Evolutionary conservation across 345 rosid genomes (phyloP), one percentile per base, ranked within the genome.

Genomic region (Zanthoxylum bungeanum): DNA sequence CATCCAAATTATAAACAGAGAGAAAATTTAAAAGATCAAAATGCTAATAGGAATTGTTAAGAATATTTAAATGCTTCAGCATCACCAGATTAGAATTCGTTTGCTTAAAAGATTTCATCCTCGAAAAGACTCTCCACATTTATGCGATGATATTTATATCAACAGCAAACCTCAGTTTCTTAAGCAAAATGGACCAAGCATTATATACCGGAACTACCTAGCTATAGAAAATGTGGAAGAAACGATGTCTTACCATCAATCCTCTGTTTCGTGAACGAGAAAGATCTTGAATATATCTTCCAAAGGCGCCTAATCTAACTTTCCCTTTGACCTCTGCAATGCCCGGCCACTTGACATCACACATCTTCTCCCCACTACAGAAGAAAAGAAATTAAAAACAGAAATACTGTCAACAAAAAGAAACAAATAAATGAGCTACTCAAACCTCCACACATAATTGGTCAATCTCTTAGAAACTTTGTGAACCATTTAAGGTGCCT

Each of bases 361-460:
- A 79, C 76, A 75, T 75, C 76, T 75, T 79, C 74, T 79, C 82
- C 57, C 82, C 82, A 17, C 82, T 79, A 64, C 77, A 63, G 21
- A 61, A 44, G 49, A 14, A 44, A 68, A 59, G 59, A 12, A 12
- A 69, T 68, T 51, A 67, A 61, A 66, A 63, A 58, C 19, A 37
- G 5, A 66, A 36, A 57, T 14, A 70, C 47, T 60, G 61, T 69
- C 36, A 74, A 51, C 53, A 40, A 31, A 31, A 31, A 34, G 6
- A 42, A 27, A 25, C 17, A 55, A 19, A 6, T 16, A 59, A 59
- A 57, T 31, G 17, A 49, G 40, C 70, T 25, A 33, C 42, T 34
- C 31, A 34, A 69, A 36, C 61, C 61, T 69, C 47, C 64, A 64
- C 12, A 12, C 17, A 49, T 27, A 22, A 12, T 27, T 30, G 10